Evolutionary conservation across 1,284 basidiomycete species (phyloP).

Genomic region (Thelephora terrestris): DNA sequence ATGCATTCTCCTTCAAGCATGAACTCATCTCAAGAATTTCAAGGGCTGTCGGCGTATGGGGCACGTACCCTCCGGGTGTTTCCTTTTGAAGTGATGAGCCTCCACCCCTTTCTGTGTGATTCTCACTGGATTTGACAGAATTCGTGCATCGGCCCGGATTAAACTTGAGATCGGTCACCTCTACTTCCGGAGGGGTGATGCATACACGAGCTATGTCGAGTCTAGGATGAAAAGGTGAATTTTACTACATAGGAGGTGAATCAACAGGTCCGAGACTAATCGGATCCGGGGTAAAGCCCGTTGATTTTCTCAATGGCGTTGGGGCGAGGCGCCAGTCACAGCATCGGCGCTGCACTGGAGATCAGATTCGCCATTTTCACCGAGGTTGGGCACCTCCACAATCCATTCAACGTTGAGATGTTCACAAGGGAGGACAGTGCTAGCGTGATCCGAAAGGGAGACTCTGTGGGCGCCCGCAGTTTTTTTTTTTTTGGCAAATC

Average conservation of each 20-base stretch:
- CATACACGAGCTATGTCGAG: constrained; percentile 64
- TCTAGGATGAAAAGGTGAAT: constrained; percentile 61
- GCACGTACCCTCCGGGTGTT: constrained; percentile 26
- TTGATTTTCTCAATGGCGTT: constrained; percentile 26
- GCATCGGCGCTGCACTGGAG: constrained; percentile 54
- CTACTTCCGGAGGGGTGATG: constrained; percentile 55
- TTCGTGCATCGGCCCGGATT: constrained; percentile 39
- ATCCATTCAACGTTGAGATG: constrained; percentile 10
- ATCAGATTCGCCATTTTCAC: constrained; percentile 58
- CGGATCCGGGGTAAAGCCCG: neutral
- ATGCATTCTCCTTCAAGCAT: constrained; percentile 74
- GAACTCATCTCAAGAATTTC: constrained; percentile 70
- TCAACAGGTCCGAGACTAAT: neutral
- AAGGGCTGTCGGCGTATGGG: constrained; percentile 91
- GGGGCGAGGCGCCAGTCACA: constrained; percentile 74
- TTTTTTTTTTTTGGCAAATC: constrained; percentile 33
- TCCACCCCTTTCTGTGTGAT: too few relatives aligned
- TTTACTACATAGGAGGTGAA: constrained; percentile 61
- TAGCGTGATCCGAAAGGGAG: constrained; percentile 32
- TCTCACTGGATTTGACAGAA: neutral
- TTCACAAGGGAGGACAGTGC: constrained; percentile 34
- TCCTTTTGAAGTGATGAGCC: neutral
- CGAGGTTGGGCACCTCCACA: constrained; percentile 27
- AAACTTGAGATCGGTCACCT: constrained; percentile 66
- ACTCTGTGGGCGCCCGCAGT: constrained; percentile 27